Percentiles rank a stretch among this genome's conserved stretches.
These are phyloP conservation scores for Globisporangium alternatum DNA, from an alignment of 352 stramenopile genomes.

Conservation along the genomic window DNA sequence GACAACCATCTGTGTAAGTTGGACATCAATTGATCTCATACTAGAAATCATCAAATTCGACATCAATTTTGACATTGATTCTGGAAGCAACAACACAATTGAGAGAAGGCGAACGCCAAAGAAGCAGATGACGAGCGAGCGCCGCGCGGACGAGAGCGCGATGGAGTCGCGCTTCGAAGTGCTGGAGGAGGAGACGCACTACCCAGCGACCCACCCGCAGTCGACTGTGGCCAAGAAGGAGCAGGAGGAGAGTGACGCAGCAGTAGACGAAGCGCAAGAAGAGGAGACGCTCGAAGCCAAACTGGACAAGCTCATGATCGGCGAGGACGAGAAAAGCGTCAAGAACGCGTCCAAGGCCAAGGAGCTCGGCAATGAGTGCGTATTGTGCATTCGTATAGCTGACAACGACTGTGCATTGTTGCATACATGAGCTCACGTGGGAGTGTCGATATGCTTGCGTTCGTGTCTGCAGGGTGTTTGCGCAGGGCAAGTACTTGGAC, in stretches of 20 bases:
- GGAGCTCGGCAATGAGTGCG: conserved; percentile 82
- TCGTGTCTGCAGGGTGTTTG: conserved; percentile 57
- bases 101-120: background rate
- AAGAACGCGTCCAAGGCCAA: conserved; percentile 75
- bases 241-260: conserved; percentile 14
- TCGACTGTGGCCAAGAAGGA: conserved; percentile 6
- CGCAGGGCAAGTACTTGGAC: conserved; percentile 64
- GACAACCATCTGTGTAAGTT: too few species aligned
- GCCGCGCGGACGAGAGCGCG: background rate
- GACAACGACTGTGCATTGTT: background rate
- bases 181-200: conserved; percentile 85
- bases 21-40: too few species aligned
- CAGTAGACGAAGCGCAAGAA: conserved; percentile 24
- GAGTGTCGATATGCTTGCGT: background rate
- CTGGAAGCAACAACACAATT: background rate
- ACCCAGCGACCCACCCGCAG: conserved; percentile 37
- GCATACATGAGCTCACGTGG: background rate
- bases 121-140: conserved; percentile 13
- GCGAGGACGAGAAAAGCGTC: conserved; percentile 42
- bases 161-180: conserved; percentile 73
- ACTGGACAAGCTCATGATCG: conserved; percentile 53
- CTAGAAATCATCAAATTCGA: too few species aligned
- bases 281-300: conserved; percentile 66
- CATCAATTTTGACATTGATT: background rate
- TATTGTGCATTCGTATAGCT: background rate